phyloP scores from a whole-genome alignment of 371 early-diverging fungal species.

The Apophysomyces trapeziformis region DNA sequence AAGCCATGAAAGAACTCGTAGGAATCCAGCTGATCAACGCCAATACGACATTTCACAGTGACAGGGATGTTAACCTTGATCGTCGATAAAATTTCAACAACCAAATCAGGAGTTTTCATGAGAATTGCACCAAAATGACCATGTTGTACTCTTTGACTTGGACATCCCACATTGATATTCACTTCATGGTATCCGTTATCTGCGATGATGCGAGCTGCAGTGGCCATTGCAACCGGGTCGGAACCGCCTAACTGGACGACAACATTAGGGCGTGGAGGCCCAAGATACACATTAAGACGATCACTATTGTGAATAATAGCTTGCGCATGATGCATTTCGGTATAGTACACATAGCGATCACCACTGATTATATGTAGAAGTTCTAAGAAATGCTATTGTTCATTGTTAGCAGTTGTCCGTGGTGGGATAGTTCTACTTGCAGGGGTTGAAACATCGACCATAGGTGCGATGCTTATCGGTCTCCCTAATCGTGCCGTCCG shows the following conservation, averaged over 20 bases:
- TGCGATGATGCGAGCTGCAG: constrained; percentile 54
- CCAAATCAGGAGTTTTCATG: constrained; percentile 71
- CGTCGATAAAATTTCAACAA: constrained; percentile 61
- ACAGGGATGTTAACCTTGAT: constrained; percentile 64
- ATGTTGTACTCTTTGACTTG: constrained; percentile 70
- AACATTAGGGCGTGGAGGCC: constrained; percentile 52
- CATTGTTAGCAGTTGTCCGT: not conserved
- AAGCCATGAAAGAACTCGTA: constrained; percentile 65
- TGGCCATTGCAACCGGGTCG: constrained; percentile 55
- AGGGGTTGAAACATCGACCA: constrained; percentile 80
- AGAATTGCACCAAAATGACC: constrained; percentile 77
- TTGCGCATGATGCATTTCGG: constrained; percentile 81
- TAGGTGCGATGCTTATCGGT: constrained; percentile 78
- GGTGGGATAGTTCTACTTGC: constrained; percentile 31
- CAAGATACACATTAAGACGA: constrained; percentile 56
- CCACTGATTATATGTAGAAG: constrained; percentile 65
- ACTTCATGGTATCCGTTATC: constrained; percentile 60
- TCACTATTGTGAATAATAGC: constrained; percentile 57
- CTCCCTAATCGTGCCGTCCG: constrained; percentile 30
- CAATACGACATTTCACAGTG: constrained; percentile 80
- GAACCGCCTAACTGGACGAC: constrained; percentile 71
- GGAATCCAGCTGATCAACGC: constrained; percentile 74
- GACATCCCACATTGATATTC: constrained; percentile 82
- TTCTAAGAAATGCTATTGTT: constrained; percentile 62
- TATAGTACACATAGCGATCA: constrained; percentile 67